Evolutionary conservation across 352 stramenopile genomes (phyloP), one percentile per base, ranked within the genome.

Genomic region (Blastocystis hominis): DNA sequence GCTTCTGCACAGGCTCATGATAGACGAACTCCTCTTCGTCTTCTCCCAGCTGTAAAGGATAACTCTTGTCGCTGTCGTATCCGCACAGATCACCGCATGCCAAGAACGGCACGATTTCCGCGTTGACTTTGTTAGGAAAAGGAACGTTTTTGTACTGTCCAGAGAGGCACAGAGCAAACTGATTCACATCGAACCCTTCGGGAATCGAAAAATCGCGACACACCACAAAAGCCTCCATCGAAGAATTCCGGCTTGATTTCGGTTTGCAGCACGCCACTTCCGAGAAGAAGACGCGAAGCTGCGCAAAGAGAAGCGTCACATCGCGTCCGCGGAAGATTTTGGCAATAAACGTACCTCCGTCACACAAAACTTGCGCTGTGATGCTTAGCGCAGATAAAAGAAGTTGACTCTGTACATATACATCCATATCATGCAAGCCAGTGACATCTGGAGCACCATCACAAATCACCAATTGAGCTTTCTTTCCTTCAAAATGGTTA

Each of bases 381-480:
- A 99, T 98, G 90, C 97, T 97, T 30, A 98, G 92, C n/a, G 96
- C 96, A 0, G 95, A 94, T 0, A 97, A 91, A 15, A 99, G 90
- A 30, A 99, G 92, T 89, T 98, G 94, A 4, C 94, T 94, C 90
- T 98, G 95, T 50, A 98, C 91, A 90, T 97, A 98, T 89, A 98
- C 95, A 91, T 99, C 97, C 44, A 99, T 95, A 88, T 98, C 95
- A 89, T 98, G 96, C 36, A 99, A 92, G n/a, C 96, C 95, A 1
- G 96, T 99, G n/a, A 99, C 96, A 89, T 99, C 97, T 0, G 97
- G 97, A 10, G 97, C 97, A 63, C 97, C 97, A 90, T 99, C 97
- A 78, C 95, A 98, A 59, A 99, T 94, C 3, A 99, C 96, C 7
- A 99, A 90, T 89, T 99, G 94, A 10, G 96, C 96, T 61, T 95